Evolutionary conservation across 345 rosid genomes (phyloP), one percentile per base, ranked within the genome.

Genomic region (Isatis tinctoria): DNA sequence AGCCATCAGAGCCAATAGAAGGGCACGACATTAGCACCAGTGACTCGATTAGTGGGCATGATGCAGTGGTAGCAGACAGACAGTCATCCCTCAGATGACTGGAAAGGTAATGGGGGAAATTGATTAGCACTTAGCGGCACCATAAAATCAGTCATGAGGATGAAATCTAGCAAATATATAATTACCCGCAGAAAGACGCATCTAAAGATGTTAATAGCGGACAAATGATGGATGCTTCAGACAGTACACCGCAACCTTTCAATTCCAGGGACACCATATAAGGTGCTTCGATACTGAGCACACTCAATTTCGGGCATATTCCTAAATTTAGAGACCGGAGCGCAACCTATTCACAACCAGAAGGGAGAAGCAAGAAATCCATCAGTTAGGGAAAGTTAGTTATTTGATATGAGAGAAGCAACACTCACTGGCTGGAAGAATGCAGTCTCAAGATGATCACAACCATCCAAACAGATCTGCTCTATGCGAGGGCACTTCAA

Each of bases 111-210:
- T 16, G 33, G 4, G 56, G 30, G 11, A n/a, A 73, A 27, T n/a
- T 41, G 16, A 51, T 78, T 65, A 78, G 35, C 43, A 59, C 41
- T 78, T 71, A 78, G 35, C 43, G 51, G 43, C 32, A 60, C 7
- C 35, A 22, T 30, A 22, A 60, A 11, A 43, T 12, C 37, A 43
- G 40, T 33, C 47, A 12, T 16, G 18, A 14, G 70, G 49, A 52
- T 60, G 13, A 71, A 16, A 32, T 68, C n/a, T 45, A 30, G 58
- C 12, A 44, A 48, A 22, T 0, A 17, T 5, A 61, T 52, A 51
- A 2, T 58, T 57, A 92, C 99, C 98, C 62, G 94, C 99, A 92
- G 82, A 95, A 95, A 54, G 99, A 95, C 68, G 98, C 94, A 83
- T 95, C 98, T 60, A 95, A 85, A 65, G 99, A 87, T 56, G 87